Percentiles rank a stretch among this genome's conserved stretches.
Conservation (phyloP, 2,329 filamentous ascomycete genomes). For the Ceratocystis harringtonii region DNA sequence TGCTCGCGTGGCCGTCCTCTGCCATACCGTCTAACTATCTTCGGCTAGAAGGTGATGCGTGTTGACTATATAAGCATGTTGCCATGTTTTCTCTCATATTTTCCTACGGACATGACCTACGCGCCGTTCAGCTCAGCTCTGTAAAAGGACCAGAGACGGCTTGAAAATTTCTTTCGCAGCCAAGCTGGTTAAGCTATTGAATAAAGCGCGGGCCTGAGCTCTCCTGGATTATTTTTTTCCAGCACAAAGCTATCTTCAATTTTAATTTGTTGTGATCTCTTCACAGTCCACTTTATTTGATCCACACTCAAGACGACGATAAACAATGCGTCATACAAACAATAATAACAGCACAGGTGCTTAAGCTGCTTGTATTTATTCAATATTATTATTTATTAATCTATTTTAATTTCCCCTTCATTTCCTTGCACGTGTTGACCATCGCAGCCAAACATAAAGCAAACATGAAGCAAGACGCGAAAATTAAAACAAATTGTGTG, state of each 20-base stretch:
- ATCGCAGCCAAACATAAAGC: not conserved
- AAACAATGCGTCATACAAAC: conserved; percentile 6
- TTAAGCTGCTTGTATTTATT: not conserved
- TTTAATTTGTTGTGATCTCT: not conserved
- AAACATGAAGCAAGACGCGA: not conserved
- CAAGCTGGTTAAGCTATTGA: not conserved
- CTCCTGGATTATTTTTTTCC: not conserved
- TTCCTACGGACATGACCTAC: not conserved
- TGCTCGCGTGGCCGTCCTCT: not conserved
- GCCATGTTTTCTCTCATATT: not conserved
- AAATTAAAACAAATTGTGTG: not conserved
- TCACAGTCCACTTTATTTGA: not conserved
- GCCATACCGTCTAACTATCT: not conserved
- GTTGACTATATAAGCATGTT: too few relatives aligned
- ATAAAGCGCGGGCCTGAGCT: not conserved
- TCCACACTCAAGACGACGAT: not conserved
- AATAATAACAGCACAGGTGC: not conserved
- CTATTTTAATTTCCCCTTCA: not conserved
- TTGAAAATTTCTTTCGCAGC: not conserved
- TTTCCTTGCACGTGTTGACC: not conserved
- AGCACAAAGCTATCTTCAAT: not conserved
- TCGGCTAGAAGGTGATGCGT: not conserved
- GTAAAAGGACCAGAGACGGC: not conserved
- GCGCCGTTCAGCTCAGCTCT: not conserved
- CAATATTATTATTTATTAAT: not conserved